Percentiles rank a stretch among this genome's conserved stretches.
These are phyloP conservation scores for Ustilago vetiveriae DNA, from an alignment of 1,284 basidiomycete species.

Conservation along the genomic window DNA sequence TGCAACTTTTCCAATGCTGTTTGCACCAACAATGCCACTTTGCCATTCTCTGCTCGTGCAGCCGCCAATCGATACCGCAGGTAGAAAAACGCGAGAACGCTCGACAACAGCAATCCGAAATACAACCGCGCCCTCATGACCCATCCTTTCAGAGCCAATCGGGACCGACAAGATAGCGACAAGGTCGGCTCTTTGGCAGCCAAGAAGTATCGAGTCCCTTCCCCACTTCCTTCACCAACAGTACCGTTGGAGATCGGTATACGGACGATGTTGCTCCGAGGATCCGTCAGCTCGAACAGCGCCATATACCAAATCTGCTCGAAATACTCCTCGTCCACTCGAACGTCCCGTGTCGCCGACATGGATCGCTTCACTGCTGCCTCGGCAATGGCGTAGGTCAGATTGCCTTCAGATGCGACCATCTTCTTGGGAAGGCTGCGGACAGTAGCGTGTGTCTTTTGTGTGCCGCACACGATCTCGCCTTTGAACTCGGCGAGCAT, in stretches of 20 bases:
- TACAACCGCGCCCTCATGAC: slow-evolving; percentile 35
- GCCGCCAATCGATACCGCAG: slow-evolving; percentile 24
- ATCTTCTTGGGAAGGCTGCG: slow-evolving; percentile 23
- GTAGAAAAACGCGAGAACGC: slow-evolving; percentile 4
- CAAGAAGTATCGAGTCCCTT: slow-evolving; percentile 19
- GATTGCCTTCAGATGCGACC: slow-evolving; percentile 17
- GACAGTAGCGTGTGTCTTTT: slow-evolving; percentile 34
- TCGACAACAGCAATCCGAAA: slow-evolving; percentile 15
- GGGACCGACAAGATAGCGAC: slow-evolving; percentile 35
- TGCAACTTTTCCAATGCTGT: slow-evolving; percentile 49
- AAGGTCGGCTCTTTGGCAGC: slow-evolving; percentile 35
- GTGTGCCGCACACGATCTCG: slow-evolving; percentile 54
- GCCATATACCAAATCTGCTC: slow-evolving; percentile 60
- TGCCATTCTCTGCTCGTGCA: slow-evolving; percentile 16
- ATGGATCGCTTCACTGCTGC: slow-evolving; percentile 38
- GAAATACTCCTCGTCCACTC: slow-evolving; percentile 51
- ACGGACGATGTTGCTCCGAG: slow-evolving; percentile 35
- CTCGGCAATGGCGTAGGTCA: slow-evolving; percentile 34
- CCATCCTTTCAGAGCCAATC: slow-evolving; percentile 42
- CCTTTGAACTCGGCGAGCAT: slow-evolving; percentile 57
- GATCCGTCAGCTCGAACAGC: slow-evolving; percentile 50
- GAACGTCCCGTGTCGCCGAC: slow-evolving; percentile 24
- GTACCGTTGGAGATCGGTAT: slow-evolving; percentile 16
- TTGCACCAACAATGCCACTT: slow-evolving; percentile 41
- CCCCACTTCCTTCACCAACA: neutral